Percentiles rank a stretch among this genome's conserved stretches.
Conservation (phyloP, 2,329 filamentous ascomycete genomes). For the Septoria linicola region DNA sequence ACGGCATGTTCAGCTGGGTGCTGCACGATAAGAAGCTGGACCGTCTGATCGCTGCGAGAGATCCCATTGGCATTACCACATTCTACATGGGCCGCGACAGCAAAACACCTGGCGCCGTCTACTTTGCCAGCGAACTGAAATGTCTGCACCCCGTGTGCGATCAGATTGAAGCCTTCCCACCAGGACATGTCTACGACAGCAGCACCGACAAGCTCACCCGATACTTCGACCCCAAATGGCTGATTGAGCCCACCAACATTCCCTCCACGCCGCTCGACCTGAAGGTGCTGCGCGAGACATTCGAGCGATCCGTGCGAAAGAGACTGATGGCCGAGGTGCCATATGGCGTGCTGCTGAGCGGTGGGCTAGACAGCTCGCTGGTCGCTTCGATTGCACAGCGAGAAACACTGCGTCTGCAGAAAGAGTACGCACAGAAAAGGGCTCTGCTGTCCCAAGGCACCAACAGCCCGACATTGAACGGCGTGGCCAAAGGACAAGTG, state of each 20-base stretch:
- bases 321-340: constrained; percentile 98
- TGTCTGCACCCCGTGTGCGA: constrained; percentile 91
- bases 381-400: constrained; percentile 24
- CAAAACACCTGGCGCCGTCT: constrained; percentile 76
- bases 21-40: constrained; percentile 94
- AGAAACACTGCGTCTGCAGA: constrained; percentile 43
- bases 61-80: constrained; percentile 95
- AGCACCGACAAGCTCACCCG: constrained; percentile 78
- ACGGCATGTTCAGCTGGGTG: constrained; percentile 99
- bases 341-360: constrained; percentile 92
- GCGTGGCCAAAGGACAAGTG: constrained; percentile 48
- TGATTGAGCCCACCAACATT: constrained; percentile 74
- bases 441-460: constrained; percentile 41
- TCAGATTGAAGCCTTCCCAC: constrained; percentile 89
- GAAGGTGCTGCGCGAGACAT: constrained; percentile 73
- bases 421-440: constrained; percentile 39
- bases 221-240: constrained; percentile 89
- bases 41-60: constrained; percentile 87
- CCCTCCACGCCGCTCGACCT: constrained; percentile 80
- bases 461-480: constrained; percentile 32
- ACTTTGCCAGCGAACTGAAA: constrained; percentile 97
- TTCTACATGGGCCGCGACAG: constrained; percentile 93
- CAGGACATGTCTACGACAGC: constrained; percentile 94
- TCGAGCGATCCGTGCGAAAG: constrained; percentile 92
- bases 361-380: constrained; percentile 91